phyloP scores from a whole-genome alignment of 805 yeast genomes.

The Nakazawaea holstii region DNA sequence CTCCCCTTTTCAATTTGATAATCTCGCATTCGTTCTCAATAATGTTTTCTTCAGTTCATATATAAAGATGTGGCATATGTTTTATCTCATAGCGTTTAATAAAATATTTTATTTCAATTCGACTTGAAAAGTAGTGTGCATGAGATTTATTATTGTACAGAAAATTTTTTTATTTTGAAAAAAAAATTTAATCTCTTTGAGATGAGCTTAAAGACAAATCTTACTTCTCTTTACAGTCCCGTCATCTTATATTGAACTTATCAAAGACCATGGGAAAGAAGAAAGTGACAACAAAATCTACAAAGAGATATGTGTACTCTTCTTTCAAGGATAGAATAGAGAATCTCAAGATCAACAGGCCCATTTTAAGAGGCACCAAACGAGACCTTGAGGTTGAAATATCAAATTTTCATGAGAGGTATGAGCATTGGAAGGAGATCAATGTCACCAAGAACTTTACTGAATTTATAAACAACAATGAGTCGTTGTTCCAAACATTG shows the following conservation, averaged over 20 bases:
- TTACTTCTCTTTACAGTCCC: not conserved
- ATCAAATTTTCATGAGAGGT: conserved; percentile 74
- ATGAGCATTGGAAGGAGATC: conserved; percentile 84
- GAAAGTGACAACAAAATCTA: conserved; percentile 46
- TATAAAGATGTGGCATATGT: not conserved
- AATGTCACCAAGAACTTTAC: conserved; percentile 72
- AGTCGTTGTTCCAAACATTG: conserved; percentile 55
- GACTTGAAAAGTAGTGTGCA: conserved; percentile 5
- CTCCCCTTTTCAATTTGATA: no score
- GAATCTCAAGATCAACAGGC: conserved; percentile 75
- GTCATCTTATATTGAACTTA: not conserved
- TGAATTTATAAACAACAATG: conserved; percentile 52
- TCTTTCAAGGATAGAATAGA: conserved; percentile 87
- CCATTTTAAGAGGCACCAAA: conserved; percentile 40
- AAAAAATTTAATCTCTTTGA: not conserved
- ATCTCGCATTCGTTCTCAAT: no score
- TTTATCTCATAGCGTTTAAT: not conserved
- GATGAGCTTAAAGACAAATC: conserved; percentile 4
- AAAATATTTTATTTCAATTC: not conserved
- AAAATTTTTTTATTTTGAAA: conserved; percentile 4
- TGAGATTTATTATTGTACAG: not conserved
- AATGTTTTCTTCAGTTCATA: not conserved
- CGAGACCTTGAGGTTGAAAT: conserved; percentile 67
- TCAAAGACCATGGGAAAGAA: conserved; percentile 23
- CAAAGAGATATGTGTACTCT: conserved; percentile 55